These are phyloP conservation scores for Heracleum sosnowskyi DNA, from an alignment of 129 eudicot species.

Conservation along the genomic window DNA sequence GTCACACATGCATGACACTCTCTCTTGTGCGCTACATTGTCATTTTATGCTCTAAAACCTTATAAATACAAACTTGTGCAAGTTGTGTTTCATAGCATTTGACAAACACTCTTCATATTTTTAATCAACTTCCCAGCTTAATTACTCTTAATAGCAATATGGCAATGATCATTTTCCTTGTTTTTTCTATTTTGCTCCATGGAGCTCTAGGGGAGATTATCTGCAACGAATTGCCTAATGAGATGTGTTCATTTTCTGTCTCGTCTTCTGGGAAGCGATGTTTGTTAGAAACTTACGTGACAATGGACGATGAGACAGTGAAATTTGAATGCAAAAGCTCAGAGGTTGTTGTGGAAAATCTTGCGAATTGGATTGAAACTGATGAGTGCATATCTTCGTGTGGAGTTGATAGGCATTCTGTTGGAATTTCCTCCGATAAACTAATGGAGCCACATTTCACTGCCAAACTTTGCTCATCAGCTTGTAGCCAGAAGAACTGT, in stretches of 20 bases:
- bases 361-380: constrained; percentile 31
- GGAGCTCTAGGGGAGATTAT: constrained; percentile 38
- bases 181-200: constrained; percentile 23
- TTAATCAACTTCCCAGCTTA: neutral
- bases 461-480: constrained; percentile 15
- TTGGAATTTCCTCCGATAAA: constrained; percentile 59
- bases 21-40: neutral
- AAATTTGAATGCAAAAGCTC: constrained; percentile 35
- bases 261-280: constrained; percentile 41
- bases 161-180: constrained; percentile 21
- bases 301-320: neutral
- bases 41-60: neutral
- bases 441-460: constrained; percentile 38
- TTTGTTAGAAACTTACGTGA: constrained; percentile 19
- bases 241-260: constrained; percentile 29
- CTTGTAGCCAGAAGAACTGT: constrained; percentile 44
- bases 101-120: neutral
- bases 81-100: neutral
- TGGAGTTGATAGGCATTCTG: constrained; percentile 41
- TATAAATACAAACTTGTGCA: constrained; percentile 7
- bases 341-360: constrained; percentile 22
- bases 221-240: constrained; percentile 33
- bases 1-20: neutral
- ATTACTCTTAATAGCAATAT: neutral
- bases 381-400: constrained; percentile 45